Conservation (phyloP, 75 land plant genomes). For the Larix kaempferi region DNA sequence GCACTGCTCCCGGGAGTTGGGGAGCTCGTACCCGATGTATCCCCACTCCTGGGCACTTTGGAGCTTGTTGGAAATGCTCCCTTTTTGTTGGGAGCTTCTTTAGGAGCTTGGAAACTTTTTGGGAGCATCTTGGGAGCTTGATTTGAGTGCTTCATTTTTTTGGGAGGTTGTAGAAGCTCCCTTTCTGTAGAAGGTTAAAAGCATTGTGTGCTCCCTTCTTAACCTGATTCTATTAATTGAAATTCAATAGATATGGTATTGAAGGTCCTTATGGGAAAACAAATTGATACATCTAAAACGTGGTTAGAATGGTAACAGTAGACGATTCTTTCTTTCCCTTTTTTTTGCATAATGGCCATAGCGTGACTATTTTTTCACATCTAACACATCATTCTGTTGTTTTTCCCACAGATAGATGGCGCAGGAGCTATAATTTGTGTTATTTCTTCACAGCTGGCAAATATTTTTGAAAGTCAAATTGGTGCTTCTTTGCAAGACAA, state of each 20-base stretch:
- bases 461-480: conserved; percentile 81
- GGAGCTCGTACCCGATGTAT: too few species aligned
- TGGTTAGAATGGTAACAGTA: not conserved
- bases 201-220: not conserved
- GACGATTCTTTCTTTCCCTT: not conserved
- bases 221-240: not conserved
- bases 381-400: not conserved
- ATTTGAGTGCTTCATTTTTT: too few species aligned
- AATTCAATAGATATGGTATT: not conserved
- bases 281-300: not conserved
- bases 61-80: too few species aligned
- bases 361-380: not conserved
- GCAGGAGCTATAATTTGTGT: conserved; percentile 69
- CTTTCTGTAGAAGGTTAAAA: too few species aligned
- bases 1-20: too few species aligned
- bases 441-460: conserved; percentile 85
- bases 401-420: conserved; percentile 43
- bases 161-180: too few species aligned
- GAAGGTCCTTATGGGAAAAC: not conserved
- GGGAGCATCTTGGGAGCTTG: too few species aligned
- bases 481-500: conserved; percentile 85
- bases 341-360: not conserved
- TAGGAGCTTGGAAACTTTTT: too few species aligned
- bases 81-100: too few species aligned
- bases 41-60: conserved; percentile 8